Evolutionary conservation across 148 eudicot genomes (phyloP).

Genomic region (Fagopyrum tataricum): DNA sequence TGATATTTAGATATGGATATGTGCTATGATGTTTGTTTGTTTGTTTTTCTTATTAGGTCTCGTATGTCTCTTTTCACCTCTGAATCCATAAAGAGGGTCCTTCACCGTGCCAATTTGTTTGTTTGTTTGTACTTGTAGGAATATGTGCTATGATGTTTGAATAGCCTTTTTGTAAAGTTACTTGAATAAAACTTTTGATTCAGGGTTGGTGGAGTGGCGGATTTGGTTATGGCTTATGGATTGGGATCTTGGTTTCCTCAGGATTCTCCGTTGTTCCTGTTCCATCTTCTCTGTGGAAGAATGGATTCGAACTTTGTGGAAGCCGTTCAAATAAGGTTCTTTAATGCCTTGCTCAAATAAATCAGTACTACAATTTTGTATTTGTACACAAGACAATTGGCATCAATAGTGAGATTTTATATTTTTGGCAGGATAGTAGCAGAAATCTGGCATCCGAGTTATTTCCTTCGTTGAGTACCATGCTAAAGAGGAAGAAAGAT

Average conservation of each 20-base stretch:
- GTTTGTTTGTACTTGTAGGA: background rate
- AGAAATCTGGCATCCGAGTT: constrained; percentile 67
- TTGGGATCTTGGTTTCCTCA: constrained; percentile 38
- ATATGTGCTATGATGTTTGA: background rate
- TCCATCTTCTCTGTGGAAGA: constrained; percentile 74
- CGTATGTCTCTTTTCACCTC: background rate
- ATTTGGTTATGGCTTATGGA: constrained; percentile 9
- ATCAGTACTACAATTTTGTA: background rate
- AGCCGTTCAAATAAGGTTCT: constrained; percentile 61
- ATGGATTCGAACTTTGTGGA: constrained; percentile 57
- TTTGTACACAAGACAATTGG: background rate
- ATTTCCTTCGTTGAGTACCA: constrained; percentile 61
- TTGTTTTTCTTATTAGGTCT: background rate
- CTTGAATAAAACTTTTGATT: background rate
- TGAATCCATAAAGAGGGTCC: background rate
- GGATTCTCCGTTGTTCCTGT: constrained; percentile 90
- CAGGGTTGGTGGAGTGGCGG: constrained; percentile 11
- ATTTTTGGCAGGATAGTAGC: constrained; percentile 69
- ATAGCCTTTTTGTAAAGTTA: too few relatives aligned
- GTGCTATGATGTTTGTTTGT: too few relatives aligned
- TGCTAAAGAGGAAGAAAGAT: constrained; percentile 83
- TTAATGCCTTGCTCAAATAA: background rate
- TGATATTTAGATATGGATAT: too few relatives aligned
- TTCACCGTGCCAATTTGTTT: background rate
- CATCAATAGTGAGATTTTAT: background rate